Conservation (phyloP, 75 land plant genomes). For the Pinus tabuliformis region DNA sequence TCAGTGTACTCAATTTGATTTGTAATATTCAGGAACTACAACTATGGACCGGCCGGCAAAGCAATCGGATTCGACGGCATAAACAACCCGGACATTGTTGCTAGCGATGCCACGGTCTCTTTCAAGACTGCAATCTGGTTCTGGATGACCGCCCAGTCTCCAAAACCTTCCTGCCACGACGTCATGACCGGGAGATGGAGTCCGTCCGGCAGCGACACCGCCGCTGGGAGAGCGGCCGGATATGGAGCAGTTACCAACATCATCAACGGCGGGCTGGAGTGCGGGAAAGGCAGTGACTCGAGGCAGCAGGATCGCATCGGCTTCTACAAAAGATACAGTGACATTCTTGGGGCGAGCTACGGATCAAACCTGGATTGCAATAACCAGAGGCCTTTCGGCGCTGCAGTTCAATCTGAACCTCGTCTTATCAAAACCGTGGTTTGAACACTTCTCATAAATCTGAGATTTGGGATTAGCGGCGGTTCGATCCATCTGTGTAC, state of each 20-base stretch:
- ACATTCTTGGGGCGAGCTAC: conserved; percentile 30
- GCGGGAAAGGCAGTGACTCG: conserved; percentile 36
- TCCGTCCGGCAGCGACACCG: conserved; percentile 36
- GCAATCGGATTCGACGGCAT: conserved; percentile 22
- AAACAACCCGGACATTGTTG: conserved; percentile 32
- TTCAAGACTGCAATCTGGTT: conserved; percentile 48
- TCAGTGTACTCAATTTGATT: too few species aligned
- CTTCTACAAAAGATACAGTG: conserved; percentile 48
- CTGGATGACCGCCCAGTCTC: conserved; percentile 39
- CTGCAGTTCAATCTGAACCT: too few species aligned
- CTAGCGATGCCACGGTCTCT: conserved; percentile 12
- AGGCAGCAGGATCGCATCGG: conserved; percentile 36
- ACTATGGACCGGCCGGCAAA: conserved; percentile 27
- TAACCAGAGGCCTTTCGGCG: conserved; percentile 19
- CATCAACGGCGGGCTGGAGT: conserved; percentile 72
- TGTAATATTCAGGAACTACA: conserved; percentile 15
- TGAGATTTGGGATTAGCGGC: too few species aligned
- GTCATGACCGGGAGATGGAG: conserved; percentile 62
- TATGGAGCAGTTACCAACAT: conserved; percentile 67
- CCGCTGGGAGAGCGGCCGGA: conserved; percentile 47
- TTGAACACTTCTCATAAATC: too few species aligned
- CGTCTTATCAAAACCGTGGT: too few species aligned
- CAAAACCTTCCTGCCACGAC: conserved; percentile 58
- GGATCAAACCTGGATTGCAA: conserved; percentile 47
- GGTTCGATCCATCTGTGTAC: too few species aligned